Base-by-base conservation (phyloP, 1,284 basidiomycete species). In the Tetrapyrgos nigripes region DNA sequence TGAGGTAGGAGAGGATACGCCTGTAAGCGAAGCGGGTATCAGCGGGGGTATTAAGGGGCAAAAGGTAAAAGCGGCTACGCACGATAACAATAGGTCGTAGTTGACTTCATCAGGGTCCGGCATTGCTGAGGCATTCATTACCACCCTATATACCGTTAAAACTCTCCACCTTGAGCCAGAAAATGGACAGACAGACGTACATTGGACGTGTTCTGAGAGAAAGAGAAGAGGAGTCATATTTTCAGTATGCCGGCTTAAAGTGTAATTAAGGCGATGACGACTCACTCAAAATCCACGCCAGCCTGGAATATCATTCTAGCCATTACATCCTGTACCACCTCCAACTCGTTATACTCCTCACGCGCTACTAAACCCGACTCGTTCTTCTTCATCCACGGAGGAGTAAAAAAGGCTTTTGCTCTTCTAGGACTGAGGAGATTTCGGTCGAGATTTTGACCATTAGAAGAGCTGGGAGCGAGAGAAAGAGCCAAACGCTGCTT, bases 211-310 rank as follows among this genome's bases (percentile, higher is more conserved):
- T 94, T 73, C 92, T 93, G 58, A 59, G 55, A 44, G 35, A 64
- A 58, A 62, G 54, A 35, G 59, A 19, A 55, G 28, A 43, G 27
- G 33, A 40, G 17, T 21, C 48, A 26, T 56, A 87, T n/a, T n/a
- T n/a, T n/a, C n/a, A n/a, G n/a, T n/a, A n/a, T n/a, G n/a, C n/a
- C n/a, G n/a, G n/a, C n/a, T n/a, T n/a, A n/a, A n/a, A n/a, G n/a
- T n/a, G n/a, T n/a, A n/a, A n/a, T n/a, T n/a, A n/a, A n/a, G n/a
- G n/a, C n/a, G n/a, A n/a, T n/a, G n/a, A n/a, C n/a, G n/a, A n/a
- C 89, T 85, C 66, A 93, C 91, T 94, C 92, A 67, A 86, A 93
- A 74, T 94, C 93, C 55, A 94, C 90, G 1, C 93, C 92, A 37
- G 93, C 92, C 69, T 94, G 93, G 64, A 92, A 93, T 52, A 94